Base-by-base conservation (phyloP, 345 rosid species). In the Xanthoceras sorbifolium region DNA sequence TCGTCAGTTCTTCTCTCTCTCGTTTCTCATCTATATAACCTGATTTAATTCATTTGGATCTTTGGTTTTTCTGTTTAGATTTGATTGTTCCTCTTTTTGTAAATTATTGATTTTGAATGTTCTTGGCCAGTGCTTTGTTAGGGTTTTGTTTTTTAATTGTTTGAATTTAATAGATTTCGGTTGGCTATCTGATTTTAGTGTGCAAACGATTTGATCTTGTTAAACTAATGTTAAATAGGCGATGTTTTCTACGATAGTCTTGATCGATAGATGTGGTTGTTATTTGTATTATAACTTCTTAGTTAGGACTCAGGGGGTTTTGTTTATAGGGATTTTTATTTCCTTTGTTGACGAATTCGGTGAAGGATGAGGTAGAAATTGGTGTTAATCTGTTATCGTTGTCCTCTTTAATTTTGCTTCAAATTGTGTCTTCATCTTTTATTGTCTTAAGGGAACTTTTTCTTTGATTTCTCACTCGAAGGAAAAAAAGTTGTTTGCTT, bases 1-100 rank as follows among this genome's bases (percentile, higher is more conserved):
- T 89, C 86, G 92, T 93, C 14, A 6, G 86, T 40, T 1, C 61
- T 40, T 31, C 34, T 61, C 22, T 26, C 50, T 34, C 34, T 29
- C 8, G 9, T 54, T 26, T 10, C 28, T 0, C 11, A 38, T 26
- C 9, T 42, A 42, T 42, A 42, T 42, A 42, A 42, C 12, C 10
- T 10, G 46, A 42, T 42, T 25, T 46, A 34, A 18, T 9, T 29
- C 7, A 6, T 9, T 64, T 64, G 17, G n/a, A 26, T 72, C 44
- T 72, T 7, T 70, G 71, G 11, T 50, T 54, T 25, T 42, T 0
- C 34, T 25, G 18, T 68, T 31, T 48, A 7, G 42, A 48, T 64
- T 50, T 15, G 34, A 6, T 26, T 50, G 52, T 36, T n/a, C 17
- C 23, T 36, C 9, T 15, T 67, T 15, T 26, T 44, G 55, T 44